These are phyloP conservation scores for Pseudogymnoascus sp. DNA, from an alignment of 2,329 filamentous ascomycete species.

Conservation along the genomic window DNA sequence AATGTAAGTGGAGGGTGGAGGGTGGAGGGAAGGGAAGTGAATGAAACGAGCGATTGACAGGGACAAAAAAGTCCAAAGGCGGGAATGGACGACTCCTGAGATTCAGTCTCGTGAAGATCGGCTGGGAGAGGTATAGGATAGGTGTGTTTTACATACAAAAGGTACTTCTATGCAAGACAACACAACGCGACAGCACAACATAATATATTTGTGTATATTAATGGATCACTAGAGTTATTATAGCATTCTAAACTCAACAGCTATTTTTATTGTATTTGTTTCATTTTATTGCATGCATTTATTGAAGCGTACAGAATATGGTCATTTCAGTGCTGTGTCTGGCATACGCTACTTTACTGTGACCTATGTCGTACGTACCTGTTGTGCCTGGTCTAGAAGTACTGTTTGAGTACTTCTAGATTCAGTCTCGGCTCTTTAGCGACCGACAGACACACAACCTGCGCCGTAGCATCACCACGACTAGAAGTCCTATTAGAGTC, in stretches of 20 bases:
- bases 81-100: not conserved
- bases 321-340: not conserved
- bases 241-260: not conserved
- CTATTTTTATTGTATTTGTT: not conserved
- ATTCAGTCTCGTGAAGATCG: not conserved
- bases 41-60: constrained; percentile 3
- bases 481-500: no score
- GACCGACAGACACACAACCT: not conserved
- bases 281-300: not conserved
- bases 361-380: not conserved
- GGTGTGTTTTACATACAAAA: not conserved
- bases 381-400: not conserved
- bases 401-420: not conserved
- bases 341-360: not conserved
- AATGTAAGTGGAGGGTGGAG: not conserved
- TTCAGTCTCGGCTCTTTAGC: no score
- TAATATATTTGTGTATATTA: not conserved
- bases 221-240: not conserved
- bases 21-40: not conserved
- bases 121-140: not conserved
- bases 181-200: not conserved
- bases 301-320: not conserved
- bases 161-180: not conserved
- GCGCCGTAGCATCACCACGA: not conserved
- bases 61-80: not conserved